Evolutionary conservation across 495 filamentous ascomycete species (phyloP).

Genomic region (Penicillium salamii): DNA sequence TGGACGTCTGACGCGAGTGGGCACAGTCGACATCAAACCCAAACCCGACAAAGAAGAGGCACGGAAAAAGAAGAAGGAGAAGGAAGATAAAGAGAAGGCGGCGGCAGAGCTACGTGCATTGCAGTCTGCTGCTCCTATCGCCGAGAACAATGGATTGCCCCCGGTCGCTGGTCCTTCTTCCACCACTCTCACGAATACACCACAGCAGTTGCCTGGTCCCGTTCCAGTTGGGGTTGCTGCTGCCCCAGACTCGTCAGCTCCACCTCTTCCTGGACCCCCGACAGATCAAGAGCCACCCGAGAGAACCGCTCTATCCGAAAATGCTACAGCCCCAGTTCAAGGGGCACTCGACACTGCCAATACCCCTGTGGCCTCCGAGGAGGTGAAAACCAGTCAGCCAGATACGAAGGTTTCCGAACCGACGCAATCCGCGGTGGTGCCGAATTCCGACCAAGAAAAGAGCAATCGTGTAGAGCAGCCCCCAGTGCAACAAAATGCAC

Average conservation of each 20-base stretch:
- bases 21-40: conserved; percentile 59
- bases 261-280: neutral
- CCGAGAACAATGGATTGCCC: no score
- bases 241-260: neutral
- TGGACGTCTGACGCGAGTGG: conserved; percentile 71
- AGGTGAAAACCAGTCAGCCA: conserved; percentile 2
- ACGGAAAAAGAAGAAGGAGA: conserved; percentile 38
- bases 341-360: neutral
- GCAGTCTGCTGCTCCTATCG: conserved; percentile 12
- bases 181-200: neutral
- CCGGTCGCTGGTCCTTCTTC: neutral
- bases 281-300: neutral
- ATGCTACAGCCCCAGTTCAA: neutral
- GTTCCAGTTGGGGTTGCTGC: neutral
- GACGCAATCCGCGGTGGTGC: neutral
- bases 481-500: neutral
- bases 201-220: neutral
- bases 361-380: conserved; percentile 2
- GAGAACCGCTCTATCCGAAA: neutral
- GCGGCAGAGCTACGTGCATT: conserved; percentile 21
- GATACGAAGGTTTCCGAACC: neutral
- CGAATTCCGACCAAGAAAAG: neutral
- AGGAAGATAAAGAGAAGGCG: conserved; percentile 29
- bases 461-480: neutral
- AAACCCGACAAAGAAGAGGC: conserved; percentile 41